Evolutionary conservation across 2,329 filamentous ascomycete species (phyloP).

Genomic region (Monilinia fructigena): DNA sequence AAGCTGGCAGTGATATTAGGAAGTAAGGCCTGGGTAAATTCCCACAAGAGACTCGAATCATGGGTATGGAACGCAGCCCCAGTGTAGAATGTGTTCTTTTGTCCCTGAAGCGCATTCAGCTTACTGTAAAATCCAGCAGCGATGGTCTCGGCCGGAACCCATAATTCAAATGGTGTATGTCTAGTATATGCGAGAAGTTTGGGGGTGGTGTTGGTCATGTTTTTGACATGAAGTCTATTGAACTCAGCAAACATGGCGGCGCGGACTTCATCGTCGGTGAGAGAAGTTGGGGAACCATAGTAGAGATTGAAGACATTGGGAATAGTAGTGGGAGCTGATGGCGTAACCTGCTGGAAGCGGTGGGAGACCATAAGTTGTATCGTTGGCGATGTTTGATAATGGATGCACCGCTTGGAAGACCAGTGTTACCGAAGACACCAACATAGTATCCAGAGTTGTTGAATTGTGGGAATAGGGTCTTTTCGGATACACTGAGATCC

Average conservation of each 20-base stretch:
- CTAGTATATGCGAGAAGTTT: constrained; percentile 26
- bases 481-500: constrained; percentile 42
- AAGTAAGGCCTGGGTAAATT: constrained; percentile 36
- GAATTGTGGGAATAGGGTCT: constrained; percentile 43
- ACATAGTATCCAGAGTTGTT: constrained; percentile 44
- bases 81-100: constrained; percentile 47
- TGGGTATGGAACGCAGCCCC: constrained; percentile 44
- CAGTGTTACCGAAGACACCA: constrained; percentile 43
- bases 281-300: constrained; percentile 25
- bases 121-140: constrained; percentile 44
- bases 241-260: constrained; percentile 26
- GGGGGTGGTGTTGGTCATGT: constrained; percentile 22
- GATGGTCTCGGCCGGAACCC: constrained; percentile 41
- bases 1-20: constrained; percentile 26
- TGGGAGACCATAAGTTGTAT: constrained; percentile 38
- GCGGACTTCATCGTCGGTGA: constrained; percentile 27
- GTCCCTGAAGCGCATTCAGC: constrained; percentile 46
- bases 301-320: constrained; percentile 25
- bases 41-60: constrained; percentile 39
- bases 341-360: constrained; percentile 39
- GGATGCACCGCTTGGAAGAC: constrained; percentile 35
- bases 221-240: constrained; percentile 20
- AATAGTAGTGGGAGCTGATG: constrained; percentile 31
- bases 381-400: constrained; percentile 38
- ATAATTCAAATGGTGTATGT: constrained; percentile 32